Base-by-base conservation (phyloP, 2,329 filamentous ascomycete species). In the Acarospora socialis region DNA sequence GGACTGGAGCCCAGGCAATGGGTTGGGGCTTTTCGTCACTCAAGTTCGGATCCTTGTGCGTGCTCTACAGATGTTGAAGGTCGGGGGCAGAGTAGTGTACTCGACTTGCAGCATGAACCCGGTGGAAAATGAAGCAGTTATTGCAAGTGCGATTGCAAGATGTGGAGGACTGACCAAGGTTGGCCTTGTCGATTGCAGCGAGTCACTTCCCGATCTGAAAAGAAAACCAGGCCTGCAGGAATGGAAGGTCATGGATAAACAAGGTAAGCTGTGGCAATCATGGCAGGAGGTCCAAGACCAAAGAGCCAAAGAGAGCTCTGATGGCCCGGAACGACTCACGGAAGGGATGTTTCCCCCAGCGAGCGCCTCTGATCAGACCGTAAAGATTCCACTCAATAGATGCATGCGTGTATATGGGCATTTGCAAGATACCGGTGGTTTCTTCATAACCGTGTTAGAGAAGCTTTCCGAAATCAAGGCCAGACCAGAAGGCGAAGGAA, bases 81-180 rank as follows among this genome's bases (percentile, higher is more conserved):
- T 83, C 34, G 87, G 90, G 23, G 90, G 90, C 31, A 74, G 86
- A 41, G 81, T 95, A 17, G 87, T 98, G 32, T 98, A 95, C 61
- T 95, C 87, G 3, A 98, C 90, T 13, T 98, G 90, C 67, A 94
- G 84, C 56, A 83, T 98, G 81, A 98, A 98, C 59, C 90, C 90
- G 0, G 74, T 95, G 17, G 90, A 98, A 63, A 93, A 98, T 49
- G 90, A 98, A 59, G 78, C 90, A 5, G 84, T 95, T 10, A 65
- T 98, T 38, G 75, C 81, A 1, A 77, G 79, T 16, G 90, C 90
- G 7, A 86, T 98, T 45, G 79, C 84, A 46, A 72, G 86, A 35
- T 95, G 86, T 48, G 90, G 90, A 40, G 90, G 90, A 3, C 58
- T 72, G 3, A 66, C 69, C 9, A 90, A 86, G 50, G 79, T 98